phyloP scores from a whole-genome alignment of 768 basidiomycete species.

The Hypholoma sublateritium region DNA sequence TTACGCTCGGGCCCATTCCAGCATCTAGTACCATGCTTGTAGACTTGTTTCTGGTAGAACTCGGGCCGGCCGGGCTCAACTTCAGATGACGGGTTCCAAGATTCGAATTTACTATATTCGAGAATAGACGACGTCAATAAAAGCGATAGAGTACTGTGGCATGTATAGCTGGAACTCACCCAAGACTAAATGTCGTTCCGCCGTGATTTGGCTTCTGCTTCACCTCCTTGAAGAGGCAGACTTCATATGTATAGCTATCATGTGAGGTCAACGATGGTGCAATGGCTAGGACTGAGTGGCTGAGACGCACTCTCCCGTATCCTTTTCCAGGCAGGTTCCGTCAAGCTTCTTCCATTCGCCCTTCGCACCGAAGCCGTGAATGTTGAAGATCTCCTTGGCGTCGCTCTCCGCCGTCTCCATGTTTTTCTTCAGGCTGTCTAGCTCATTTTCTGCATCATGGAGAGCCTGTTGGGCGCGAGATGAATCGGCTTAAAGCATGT shows the following conservation, averaged over 20 bases:
- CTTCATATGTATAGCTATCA: slow-evolving; percentile 86
- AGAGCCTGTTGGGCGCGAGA: slow-evolving; percentile 62
- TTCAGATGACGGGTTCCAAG: slow-evolving; percentile 72
- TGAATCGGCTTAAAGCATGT: slow-evolving; percentile 41
- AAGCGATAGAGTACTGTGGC: not conserved
- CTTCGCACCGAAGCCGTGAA: slow-evolving; percentile 66
- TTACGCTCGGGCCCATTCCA: slow-evolving; percentile 96
- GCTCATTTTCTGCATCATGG: slow-evolving; percentile 59
- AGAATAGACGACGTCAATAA: not conserved
- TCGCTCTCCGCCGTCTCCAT: slow-evolving; percentile 56
- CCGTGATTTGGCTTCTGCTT: slow-evolving; percentile 87
- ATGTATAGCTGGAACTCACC: slow-evolving; percentile 48
- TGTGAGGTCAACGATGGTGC: not conserved
- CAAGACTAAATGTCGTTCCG: slow-evolving; percentile 73
- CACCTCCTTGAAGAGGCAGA: slow-evolving; percentile 88
- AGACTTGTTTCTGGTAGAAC: slow-evolving; percentile 82
- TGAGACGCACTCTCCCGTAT: slow-evolving; percentile 83
- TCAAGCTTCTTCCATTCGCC: slow-evolving; percentile 98
- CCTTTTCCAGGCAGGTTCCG: slow-evolving; percentile 72
- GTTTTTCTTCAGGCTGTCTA: slow-evolving; percentile 52
- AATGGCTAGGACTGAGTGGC: not conserved
- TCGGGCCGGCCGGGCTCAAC: slow-evolving; percentile 60
- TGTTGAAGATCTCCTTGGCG: slow-evolving; percentile 63
- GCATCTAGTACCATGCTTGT: slow-evolving; percentile 84
- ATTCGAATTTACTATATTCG: slow-evolving; percentile 60